Conservation (phyloP, 768 basidiomycete genomes). For the Amyloporia xantha region DNA sequence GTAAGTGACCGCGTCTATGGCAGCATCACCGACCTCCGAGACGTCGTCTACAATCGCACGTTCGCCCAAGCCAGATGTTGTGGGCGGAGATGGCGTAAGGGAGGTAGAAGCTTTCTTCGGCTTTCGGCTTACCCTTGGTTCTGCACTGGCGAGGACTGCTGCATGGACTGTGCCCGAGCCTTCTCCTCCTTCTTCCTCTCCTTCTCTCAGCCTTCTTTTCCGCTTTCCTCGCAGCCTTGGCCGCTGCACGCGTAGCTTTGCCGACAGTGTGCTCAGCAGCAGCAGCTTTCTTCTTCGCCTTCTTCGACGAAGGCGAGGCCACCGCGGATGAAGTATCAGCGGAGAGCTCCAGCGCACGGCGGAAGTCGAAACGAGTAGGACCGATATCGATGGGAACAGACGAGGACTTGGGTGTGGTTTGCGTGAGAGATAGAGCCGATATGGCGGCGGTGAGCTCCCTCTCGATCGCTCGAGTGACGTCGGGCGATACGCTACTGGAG, state of each 20-base stretch:
- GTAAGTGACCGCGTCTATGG: constrained; percentile 32
- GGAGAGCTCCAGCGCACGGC: background rate
- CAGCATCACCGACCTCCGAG: constrained; percentile 34
- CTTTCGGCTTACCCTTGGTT: too few species aligned
- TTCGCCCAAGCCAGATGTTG: constrained; percentile 25
- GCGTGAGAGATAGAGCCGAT: constrained; percentile 12
- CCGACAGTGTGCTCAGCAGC: background rate
- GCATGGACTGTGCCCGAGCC: too few species aligned
- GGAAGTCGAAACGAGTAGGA: constrained; percentile 1
- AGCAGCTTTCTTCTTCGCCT: constrained; percentile 3
- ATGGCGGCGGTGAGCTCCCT: constrained; percentile 14
- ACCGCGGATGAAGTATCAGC: background rate
- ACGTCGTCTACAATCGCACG: constrained; percentile 46
- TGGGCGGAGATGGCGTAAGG: background rate
- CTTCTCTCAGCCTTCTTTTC: background rate
- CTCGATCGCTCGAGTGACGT: background rate
- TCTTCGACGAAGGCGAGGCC: background rate
- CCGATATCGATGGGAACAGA: background rate
- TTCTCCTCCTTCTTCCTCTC: too few species aligned
- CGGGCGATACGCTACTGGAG: background rate
- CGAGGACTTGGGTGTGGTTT: background rate
- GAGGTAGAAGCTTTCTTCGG: background rate
- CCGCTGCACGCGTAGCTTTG: background rate
- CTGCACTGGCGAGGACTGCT: too few species aligned
- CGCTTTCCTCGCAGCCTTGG: background rate